These are phyloP conservation scores for Sequoiadendron giganteum DNA, from an alignment of 75 land plant species.

Conservation along the genomic window DNA sequence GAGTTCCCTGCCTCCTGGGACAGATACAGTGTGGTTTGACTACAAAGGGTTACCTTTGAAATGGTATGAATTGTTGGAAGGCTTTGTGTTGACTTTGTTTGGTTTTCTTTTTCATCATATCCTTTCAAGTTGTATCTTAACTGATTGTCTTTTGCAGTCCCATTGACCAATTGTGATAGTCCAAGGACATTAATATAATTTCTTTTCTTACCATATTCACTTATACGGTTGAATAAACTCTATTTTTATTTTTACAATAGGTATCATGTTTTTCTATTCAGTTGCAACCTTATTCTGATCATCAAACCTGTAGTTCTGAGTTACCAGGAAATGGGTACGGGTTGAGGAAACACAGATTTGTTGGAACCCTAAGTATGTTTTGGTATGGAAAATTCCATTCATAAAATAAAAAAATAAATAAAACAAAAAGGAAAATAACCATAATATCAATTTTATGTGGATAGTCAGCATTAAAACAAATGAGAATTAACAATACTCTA, in stretches of 20 bases:
- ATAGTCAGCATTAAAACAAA: neutral
- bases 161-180: neutral
- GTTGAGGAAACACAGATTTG: neutral
- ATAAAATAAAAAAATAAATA: neutral
- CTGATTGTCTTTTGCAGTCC: neutral
- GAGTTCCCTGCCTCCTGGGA: constrained; percentile 74
- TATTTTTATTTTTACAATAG: neutral
- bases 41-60: constrained; percentile 90
- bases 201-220: neutral
- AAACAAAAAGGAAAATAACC: neutral
- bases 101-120: neutral
- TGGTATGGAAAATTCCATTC: neutral
- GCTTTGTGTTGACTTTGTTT: neutral
- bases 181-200: neutral
- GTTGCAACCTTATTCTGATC: neutral
- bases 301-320: neutral
- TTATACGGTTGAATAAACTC: neutral
- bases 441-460: neutral
- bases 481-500: neutral
- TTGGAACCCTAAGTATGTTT: neutral
- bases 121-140: neutral
- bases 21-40: constrained; percentile 93
- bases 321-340: neutral
- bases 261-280: neutral
- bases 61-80: constrained; percentile 47